Conservation (phyloP, 129 eudicot genomes). For the Ambrosia trifida region DNA sequence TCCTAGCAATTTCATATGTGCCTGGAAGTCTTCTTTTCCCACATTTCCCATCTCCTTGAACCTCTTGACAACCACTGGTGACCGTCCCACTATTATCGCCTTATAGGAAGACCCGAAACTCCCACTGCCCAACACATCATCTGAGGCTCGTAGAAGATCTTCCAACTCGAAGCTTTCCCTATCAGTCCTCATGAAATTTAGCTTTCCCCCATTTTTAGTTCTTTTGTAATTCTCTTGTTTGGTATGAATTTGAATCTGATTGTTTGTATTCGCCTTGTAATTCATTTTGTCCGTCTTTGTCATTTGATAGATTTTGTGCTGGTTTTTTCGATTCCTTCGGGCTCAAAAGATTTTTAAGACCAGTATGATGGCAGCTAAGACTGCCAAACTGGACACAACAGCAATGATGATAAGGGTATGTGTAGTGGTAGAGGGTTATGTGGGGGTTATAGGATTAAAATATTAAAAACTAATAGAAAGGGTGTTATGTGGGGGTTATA, state of each 20-base stretch:
- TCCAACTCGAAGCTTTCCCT: constrained; percentile 64
- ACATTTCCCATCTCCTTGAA: constrained; percentile 62
- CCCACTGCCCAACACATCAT: constrained; percentile 80
- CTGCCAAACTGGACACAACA: constrained; percentile 11
- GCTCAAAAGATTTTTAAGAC: neutral
- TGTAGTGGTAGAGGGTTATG: too few relatives aligned
- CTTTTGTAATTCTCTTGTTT: constrained; percentile 29
- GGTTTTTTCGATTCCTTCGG: constrained; percentile 15
- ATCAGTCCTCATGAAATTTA: constrained; percentile 51
- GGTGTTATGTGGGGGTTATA: too few relatives aligned
- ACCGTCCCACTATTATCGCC: constrained; percentile 44
- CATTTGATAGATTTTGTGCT: constrained; percentile 18
- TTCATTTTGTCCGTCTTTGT: constrained; percentile 9
- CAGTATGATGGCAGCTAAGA: constrained; percentile 28
- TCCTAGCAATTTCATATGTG: constrained; percentile 72
- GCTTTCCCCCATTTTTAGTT: constrained; percentile 43
- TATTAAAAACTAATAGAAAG: too few relatives aligned
- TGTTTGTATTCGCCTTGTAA: constrained; percentile 4
- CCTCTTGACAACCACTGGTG: constrained; percentile 59
- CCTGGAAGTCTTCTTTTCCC: constrained; percentile 71
- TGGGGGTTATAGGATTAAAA: too few relatives aligned
- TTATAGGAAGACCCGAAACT: constrained; percentile 81
- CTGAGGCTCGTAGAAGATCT: constrained; percentile 69
- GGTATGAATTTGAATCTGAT: constrained; percentile 24
- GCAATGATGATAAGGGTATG: constrained; percentile 41